A percentile compares a stretch with the other conserved stretches of the same genome.
Evolutionary conservation across 2,329 filamentous ascomycete genomes (phyloP).

Genomic region (Mollisiaceae sp.): DNA sequence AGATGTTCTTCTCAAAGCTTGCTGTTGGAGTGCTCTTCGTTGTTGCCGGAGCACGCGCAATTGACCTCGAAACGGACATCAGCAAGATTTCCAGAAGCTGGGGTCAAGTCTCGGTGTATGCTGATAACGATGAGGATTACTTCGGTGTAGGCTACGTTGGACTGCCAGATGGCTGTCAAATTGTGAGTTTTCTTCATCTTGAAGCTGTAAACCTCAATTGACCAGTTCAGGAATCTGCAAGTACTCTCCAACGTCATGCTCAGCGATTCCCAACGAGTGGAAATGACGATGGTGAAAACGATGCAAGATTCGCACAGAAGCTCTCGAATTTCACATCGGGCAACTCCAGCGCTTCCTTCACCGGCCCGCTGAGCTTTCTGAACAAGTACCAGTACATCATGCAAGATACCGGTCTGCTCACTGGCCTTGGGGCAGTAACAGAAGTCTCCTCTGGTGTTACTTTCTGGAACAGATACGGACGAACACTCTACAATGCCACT

Average conservation of each 20-base stretch:
- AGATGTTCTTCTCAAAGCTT: slow-evolving; percentile 9
- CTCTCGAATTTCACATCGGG: slow-evolving; percentile 50
- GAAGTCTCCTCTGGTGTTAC: slow-evolving; percentile 55
- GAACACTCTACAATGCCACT: slow-evolving; percentile 56
- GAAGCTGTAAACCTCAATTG: not conserved
- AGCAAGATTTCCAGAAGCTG: slow-evolving; percentile 44
- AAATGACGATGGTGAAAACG: slow-evolving; percentile 53
- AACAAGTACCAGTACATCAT: slow-evolving; percentile 57
- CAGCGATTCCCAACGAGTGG: slow-evolving; percentile 54
- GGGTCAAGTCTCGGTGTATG: slow-evolving; percentile 54
- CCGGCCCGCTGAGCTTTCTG: slow-evolving; percentile 56
- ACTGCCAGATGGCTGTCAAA: slow-evolving; percentile 58
- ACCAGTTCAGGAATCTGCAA: slow-evolving; percentile 43
- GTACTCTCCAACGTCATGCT: slow-evolving; percentile 59
- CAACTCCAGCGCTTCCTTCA: slow-evolving; percentile 45
- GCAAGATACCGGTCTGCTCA: slow-evolving; percentile 48
- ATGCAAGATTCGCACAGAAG: slow-evolving; percentile 55
- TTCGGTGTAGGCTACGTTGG: slow-evolving; percentile 55
- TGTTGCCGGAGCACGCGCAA: not conserved
- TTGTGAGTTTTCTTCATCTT: slow-evolving; percentile 40
- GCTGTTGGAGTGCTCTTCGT: slow-evolving; percentile 1
- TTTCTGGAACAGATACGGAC: slow-evolving; percentile 61
- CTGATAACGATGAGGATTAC: slow-evolving; percentile 49
- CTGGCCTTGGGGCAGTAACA: slow-evolving; percentile 54
- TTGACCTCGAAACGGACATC: slow-evolving; percentile 40